These are phyloP conservation scores for Vanderwaltozyma verrucispora DNA, from an alignment of 805 yeast species.

Conservation along the genomic window DNA sequence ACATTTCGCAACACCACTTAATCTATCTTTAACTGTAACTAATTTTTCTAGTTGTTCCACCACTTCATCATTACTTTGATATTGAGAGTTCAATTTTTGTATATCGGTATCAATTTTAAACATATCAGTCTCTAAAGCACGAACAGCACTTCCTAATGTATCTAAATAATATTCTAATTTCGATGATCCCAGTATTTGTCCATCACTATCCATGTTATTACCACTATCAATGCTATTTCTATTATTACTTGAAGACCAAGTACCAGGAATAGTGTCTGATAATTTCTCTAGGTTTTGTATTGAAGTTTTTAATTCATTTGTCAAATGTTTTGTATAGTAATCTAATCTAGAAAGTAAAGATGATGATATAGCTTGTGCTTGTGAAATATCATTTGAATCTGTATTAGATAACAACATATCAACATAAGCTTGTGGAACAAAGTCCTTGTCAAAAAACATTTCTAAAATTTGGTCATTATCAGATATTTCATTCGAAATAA, in stretches of 20 bases:
- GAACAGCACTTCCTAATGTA: constrained; percentile 46
- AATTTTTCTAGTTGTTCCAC: constrained; percentile 34
- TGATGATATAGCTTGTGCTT: constrained; percentile 39
- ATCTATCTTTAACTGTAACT: constrained; percentile 35
- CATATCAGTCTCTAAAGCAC: constrained; percentile 43
- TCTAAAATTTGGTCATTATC: constrained; percentile 36
- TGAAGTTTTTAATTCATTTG: constrained; percentile 42
- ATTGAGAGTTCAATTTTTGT: constrained; percentile 13
- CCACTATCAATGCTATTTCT: constrained; percentile 3
- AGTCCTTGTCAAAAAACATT: constrained; percentile 61
- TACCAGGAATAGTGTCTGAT: constrained; percentile 39
- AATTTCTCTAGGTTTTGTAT: constrained; percentile 39
- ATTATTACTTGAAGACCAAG: constrained; percentile 14
- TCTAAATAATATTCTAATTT: constrained; percentile 59
- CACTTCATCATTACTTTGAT: constrained; percentile 9
- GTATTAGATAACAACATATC: constrained; percentile 48
- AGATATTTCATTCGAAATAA: neutral
- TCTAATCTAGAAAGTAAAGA: constrained; percentile 50
- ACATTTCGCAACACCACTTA: constrained; percentile 36
- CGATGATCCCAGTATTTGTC: constrained; percentile 34
- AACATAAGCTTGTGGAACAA: constrained; percentile 53
- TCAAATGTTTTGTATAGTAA: constrained; percentile 48
- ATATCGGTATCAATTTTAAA: constrained; percentile 23
- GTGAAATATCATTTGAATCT: constrained; percentile 24
- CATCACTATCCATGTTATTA: constrained; percentile 11